Percentiles rank a stretch among this genome's conserved stretches.
phyloP scores from a whole-genome alignment of 164 flowering plant genomes.

The Stephania yunnanensis region DNA sequence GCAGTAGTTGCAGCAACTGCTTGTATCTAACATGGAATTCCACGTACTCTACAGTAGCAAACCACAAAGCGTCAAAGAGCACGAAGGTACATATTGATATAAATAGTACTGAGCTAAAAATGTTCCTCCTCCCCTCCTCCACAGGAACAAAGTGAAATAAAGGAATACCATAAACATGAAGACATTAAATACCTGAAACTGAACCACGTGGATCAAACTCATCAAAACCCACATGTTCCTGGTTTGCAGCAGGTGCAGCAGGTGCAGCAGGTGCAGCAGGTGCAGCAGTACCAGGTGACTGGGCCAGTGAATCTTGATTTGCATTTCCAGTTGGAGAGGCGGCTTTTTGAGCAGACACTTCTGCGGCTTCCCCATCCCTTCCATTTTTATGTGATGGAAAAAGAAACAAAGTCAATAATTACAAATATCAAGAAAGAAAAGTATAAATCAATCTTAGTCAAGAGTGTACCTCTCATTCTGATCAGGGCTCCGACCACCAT shows the following conservation, averaged over 20 bases:
- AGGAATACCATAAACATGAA: not conserved
- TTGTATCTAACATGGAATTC: not conserved
- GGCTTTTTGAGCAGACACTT: constrained; percentile 41
- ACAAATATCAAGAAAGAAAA: not conserved
- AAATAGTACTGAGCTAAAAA: not conserved
- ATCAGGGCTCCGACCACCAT: constrained; percentile 47
- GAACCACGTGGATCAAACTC: constrained; percentile 93
- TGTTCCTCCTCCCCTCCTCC: not conserved
- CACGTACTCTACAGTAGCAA: not conserved
- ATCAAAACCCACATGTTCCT: constrained; percentile 49
- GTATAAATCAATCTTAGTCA: not conserved
- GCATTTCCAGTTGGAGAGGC: constrained; percentile 41
- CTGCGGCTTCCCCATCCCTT: constrained; percentile 57
- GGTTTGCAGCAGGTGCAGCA: constrained; percentile 35
- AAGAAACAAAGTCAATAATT: constrained; percentile 12
- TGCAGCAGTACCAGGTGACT: constrained; percentile 25
- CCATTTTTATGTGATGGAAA: not conserved
- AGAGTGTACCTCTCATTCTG: constrained; percentile 59
- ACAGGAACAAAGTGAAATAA: not conserved
- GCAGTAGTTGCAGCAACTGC: not conserved
- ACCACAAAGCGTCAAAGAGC: not conserved
- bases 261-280: constrained; percentile 37
- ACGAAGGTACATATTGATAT: not conserved
- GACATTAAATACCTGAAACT: constrained; percentile 41
- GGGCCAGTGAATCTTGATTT: constrained; percentile 28